These are phyloP conservation scores for Termitomyces sp. DNA, from an alignment of 768 basidiomycete genomes.

Conservation along the genomic window DNA sequence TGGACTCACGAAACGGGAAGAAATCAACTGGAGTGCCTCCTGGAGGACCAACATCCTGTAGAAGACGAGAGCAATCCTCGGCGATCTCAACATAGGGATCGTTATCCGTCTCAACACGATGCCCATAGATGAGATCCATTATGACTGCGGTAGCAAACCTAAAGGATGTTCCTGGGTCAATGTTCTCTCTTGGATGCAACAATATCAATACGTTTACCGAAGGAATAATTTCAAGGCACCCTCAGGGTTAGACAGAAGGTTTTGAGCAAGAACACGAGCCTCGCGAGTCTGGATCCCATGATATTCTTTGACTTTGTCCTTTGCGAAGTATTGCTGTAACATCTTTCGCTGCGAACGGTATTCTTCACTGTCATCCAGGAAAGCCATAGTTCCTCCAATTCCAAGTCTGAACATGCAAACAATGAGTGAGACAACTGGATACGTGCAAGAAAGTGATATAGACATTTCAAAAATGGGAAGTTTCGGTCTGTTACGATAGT, in stretches of 20 bases:
- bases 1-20: constrained; percentile 11
- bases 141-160: constrained; percentile 13
- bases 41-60: constrained; percentile 3
- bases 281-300: constrained; percentile 8
- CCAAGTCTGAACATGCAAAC: not conserved
- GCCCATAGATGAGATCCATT: constrained; percentile 9
- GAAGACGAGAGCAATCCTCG: not conserved
- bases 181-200: not conserved
- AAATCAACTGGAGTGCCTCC: constrained; percentile 10
- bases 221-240: not conserved
- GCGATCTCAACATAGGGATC: constrained; percentile 9
- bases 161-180: not conserved
- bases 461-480: constrained; percentile 15
- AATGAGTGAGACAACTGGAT: not conserved
- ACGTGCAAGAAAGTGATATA: not conserved
- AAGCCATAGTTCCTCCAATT: constrained; percentile 2
- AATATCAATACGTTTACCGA: not conserved
- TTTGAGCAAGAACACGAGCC: constrained; percentile 13
- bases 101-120: not conserved
- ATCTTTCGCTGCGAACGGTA: constrained; percentile 11
- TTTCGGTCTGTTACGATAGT: constrained; percentile 19
- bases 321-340: constrained; percentile 4
- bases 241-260: constrained; percentile 1
- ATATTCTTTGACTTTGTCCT: constrained; percentile 6
- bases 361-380: constrained; percentile 6